Base-by-base conservation (phyloP, 306 rosid species). In the Abrus precatorius region DNA sequence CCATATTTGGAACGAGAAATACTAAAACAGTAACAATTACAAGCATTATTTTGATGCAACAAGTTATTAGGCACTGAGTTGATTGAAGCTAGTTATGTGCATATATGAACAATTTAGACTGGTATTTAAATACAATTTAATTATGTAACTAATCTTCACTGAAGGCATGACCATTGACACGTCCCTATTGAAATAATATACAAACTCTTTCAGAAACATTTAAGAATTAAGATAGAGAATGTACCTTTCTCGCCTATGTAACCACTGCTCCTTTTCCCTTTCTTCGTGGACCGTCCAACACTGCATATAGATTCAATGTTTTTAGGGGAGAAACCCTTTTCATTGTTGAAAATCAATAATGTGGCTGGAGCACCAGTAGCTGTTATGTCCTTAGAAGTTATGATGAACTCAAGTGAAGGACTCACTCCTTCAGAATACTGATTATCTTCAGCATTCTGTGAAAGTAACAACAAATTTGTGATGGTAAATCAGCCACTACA, bases 171-270 rank as follows among this genome's bases (percentile, higher is more conserved):
- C 14, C 32, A n/a, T 38, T 34, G 12, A 41, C 13, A 4, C 2
- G 9, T 61, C 50, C 7, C 6, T 70, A 53, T 14, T 9, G 28
- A 69, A 33, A 47, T n/a, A 50, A 50, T 49, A 72, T n/a, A 12
- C 5, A 60, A 49, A 61, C 27, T 10, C 28, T 20, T 33, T 20
- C 5, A 2, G 27, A 53, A 41, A 47, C 10, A 70, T 38, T 55
- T 28, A 44, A n/a, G n/a, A n/a, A n/a, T n/a, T n/a, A n/a, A 56
- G 79, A 32, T 30, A 41, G 12, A 56, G 2, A 36, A 38, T 3
- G 55, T 75, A 91, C 97, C 97, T 90, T 93, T 93, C 69, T 93
- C 98, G 11, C 97, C 98, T 7, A 91, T 91, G 84, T 87, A 93
- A 36, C 95, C 97, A 3, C 82, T 74, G 78, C 84, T 82, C 68